A percentile compares a stretch with the other conserved stretches of the same genome.
Evolutionary conservation across 1,284 basidiomycete species (phyloP).

Genomic region (Melanopsichium pennsylvanicum): DNA sequence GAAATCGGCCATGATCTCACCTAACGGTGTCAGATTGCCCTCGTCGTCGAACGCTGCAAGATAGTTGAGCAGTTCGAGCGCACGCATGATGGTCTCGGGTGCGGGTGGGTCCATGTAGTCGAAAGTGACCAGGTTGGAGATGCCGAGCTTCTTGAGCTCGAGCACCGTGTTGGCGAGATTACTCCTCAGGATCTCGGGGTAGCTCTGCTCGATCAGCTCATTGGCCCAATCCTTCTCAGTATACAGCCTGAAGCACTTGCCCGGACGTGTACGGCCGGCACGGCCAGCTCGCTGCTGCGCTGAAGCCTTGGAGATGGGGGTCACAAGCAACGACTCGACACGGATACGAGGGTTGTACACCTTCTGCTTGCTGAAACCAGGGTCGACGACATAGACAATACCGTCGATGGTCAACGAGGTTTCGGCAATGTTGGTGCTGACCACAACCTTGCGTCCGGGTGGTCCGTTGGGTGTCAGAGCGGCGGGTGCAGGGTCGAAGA

Average conservation of each 20-base stretch:
- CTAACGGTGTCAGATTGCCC: slow-evolving; percentile 86
- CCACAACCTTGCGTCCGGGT: slow-evolving; percentile 89
- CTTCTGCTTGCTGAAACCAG: slow-evolving; percentile 96
- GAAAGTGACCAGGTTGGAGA: slow-evolving; percentile 70
- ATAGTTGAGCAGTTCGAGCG: slow-evolving; percentile 91
- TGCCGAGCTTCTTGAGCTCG: slow-evolving; percentile 90
- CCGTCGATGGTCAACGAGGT: slow-evolving; percentile 98
- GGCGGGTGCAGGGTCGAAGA: slow-evolving; percentile 86
- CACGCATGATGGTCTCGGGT: slow-evolving; percentile 97
- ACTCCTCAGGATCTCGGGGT: slow-evolving; percentile 91
- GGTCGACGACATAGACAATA: slow-evolving; percentile 98
- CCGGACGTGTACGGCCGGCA: slow-evolving; percentile 92
- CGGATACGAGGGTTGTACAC: slow-evolving; percentile 96
- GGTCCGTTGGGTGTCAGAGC: slow-evolving; percentile 75
- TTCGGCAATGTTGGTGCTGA: slow-evolving; percentile 98
- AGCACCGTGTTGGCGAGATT: slow-evolving; percentile 87
- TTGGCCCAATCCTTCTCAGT: slow-evolving; percentile 94
- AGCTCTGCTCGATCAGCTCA: slow-evolving; percentile 88
- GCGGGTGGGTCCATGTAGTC: slow-evolving; percentile 83
- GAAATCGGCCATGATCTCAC: slow-evolving; percentile 95
- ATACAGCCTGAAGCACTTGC: slow-evolving; percentile 96
- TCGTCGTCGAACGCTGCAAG: slow-evolving; percentile 92
- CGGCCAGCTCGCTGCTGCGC: slow-evolving; percentile 96
- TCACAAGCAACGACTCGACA: slow-evolving; percentile 91
- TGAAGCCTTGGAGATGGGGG: slow-evolving; percentile 94